Evolutionary conservation across 164 flowering plant genomes (phyloP).

Genomic region (Piper betle): DNA sequence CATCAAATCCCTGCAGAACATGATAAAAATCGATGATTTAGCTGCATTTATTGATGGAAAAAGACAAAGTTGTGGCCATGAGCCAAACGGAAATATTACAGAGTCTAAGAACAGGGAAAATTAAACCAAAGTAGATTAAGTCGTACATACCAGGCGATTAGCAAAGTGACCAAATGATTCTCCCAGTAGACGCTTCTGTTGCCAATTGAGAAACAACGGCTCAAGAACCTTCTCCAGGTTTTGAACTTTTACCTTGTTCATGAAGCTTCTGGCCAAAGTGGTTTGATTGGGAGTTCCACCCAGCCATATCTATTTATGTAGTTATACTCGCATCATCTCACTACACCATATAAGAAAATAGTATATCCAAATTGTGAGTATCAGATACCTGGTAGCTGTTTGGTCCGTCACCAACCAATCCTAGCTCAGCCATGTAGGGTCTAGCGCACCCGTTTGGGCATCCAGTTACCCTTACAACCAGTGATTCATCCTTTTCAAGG

Average conservation of each 20-base stretch:
- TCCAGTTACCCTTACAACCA: slow-evolving; percentile 88
- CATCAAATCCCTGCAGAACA: slow-evolving; percentile 67
- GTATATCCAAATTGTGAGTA: background rate
- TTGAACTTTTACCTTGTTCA: slow-evolving; percentile 89
- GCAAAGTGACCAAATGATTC: slow-evolving; percentile 94
- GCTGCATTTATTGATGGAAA: background rate
- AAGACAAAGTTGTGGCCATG: background rate
- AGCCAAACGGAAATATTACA: background rate
- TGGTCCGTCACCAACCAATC: slow-evolving; percentile 98
- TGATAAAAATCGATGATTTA: background rate
- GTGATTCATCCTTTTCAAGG: slow-evolving; percentile 64
- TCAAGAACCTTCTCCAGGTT: slow-evolving; percentile 89
- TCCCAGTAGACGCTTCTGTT: slow-evolving; percentile 35
- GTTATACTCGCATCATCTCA: background rate
- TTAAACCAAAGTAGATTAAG: background rate
- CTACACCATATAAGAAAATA: background rate
- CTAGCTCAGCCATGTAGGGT: slow-evolving; percentile 99
- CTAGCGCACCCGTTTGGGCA: slow-evolving; percentile 99
- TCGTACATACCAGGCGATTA: slow-evolving; percentile 52
- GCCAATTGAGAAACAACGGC: slow-evolving; percentile 83
- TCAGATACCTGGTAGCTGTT: slow-evolving; percentile 85
- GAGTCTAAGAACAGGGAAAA: background rate
- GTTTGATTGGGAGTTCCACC: slow-evolving; percentile 92
- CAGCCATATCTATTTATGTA: slow-evolving; percentile 68
- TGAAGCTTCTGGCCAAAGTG: slow-evolving; percentile 49